These are phyloP conservation scores for Syncephalastrum sp. DNA, from an alignment of 371 early-diverging fungal species.

Conservation along the genomic window DNA sequence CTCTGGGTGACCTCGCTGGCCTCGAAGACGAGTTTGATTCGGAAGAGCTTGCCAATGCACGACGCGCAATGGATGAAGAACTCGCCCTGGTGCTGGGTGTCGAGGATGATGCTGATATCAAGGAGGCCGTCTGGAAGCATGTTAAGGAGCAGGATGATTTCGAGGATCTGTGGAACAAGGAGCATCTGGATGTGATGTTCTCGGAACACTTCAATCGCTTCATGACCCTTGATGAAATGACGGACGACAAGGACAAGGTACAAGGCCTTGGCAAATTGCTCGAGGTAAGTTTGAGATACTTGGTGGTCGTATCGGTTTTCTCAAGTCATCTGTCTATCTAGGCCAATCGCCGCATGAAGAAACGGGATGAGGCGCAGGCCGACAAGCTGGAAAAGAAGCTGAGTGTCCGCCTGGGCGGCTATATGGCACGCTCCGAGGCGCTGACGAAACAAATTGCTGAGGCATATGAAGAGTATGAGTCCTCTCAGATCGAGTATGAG, in stretches of 20 bases:
- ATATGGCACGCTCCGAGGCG: slow-evolving; percentile 62
- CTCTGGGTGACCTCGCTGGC: slow-evolving; percentile 30
- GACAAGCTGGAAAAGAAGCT: slow-evolving; percentile 86
- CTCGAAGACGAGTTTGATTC: slow-evolving; percentile 57
- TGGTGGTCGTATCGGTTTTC: not conserved
- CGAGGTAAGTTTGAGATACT: slow-evolving; percentile 26
- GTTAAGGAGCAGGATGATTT: slow-evolving; percentile 30
- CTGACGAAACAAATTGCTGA: slow-evolving; percentile 60
- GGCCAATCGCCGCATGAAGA: slow-evolving; percentile 72
- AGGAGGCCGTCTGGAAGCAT: slow-evolving; percentile 39
- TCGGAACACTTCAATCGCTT: slow-evolving; percentile 42
- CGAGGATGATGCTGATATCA: slow-evolving; percentile 21
- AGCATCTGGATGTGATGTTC: slow-evolving; percentile 42
- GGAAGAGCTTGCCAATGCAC: slow-evolving; percentile 35
- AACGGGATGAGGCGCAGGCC: slow-evolving; percentile 73
- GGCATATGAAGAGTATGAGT: slow-evolving; percentile 64
- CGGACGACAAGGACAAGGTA: slow-evolving; percentile 39
- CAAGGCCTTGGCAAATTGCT: slow-evolving; percentile 44
- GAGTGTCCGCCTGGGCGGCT: slow-evolving; percentile 80
- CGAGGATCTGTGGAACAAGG: slow-evolving; percentile 37
- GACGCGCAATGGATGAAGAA: slow-evolving; percentile 44
- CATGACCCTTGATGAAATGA: slow-evolving; percentile 38
- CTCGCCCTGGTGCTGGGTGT: slow-evolving; percentile 21
- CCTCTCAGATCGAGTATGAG: slow-evolving; percentile 61
- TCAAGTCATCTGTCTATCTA: slow-evolving; percentile 15